Percentiles rank a stretch among this genome's conserved stretches.
These are phyloP conservation scores for Salix dunnii DNA, from an alignment of 345 rosid species.

Conservation along the genomic window DNA sequence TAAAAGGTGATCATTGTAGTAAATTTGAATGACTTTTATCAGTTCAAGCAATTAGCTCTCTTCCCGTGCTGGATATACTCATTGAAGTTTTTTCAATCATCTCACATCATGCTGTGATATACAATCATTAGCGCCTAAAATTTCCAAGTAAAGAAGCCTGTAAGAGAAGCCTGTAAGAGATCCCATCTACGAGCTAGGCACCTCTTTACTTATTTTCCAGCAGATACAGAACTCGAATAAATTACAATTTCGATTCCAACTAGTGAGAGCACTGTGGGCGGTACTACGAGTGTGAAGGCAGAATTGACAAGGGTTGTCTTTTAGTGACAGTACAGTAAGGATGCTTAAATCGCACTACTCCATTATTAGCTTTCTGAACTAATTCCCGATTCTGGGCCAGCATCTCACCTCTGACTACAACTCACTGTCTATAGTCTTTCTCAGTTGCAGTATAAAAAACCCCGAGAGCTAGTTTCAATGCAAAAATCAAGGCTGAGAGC, in stretches of 20 bases:
- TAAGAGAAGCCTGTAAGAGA: too few species aligned
- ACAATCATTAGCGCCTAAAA: too few species aligned
- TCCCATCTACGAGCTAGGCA: too few species aligned
- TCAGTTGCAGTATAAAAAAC: conserved; percentile 11
- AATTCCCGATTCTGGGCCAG: not conserved
- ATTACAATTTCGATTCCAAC: too few species aligned
- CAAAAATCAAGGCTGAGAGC: not conserved
- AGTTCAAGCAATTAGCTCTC: too few species aligned
- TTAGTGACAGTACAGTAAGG: not conserved
- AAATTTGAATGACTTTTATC: too few species aligned
- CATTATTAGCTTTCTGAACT: conserved; percentile 8
- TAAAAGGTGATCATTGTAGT: too few species aligned
- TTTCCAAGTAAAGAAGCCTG: too few species aligned
- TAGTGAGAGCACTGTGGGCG: not conserved
- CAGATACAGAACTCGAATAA: not conserved
- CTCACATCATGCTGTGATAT: too few species aligned
- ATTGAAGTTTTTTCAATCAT: too few species aligned
- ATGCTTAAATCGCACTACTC: conserved; percentile 15
- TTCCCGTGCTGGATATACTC: too few species aligned
- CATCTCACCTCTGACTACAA: not conserved
- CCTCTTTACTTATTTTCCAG: too few species aligned
- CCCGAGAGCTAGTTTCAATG: not conserved
- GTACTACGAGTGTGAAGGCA: not conserved
- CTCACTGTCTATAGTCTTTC: not conserved
- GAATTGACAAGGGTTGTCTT: not conserved